Evolutionary conservation across 2,329 filamentous ascomycete genomes (phyloP), one percentile per base, ranked within the genome.

Genomic region (Botryotinia convoluta): DNA sequence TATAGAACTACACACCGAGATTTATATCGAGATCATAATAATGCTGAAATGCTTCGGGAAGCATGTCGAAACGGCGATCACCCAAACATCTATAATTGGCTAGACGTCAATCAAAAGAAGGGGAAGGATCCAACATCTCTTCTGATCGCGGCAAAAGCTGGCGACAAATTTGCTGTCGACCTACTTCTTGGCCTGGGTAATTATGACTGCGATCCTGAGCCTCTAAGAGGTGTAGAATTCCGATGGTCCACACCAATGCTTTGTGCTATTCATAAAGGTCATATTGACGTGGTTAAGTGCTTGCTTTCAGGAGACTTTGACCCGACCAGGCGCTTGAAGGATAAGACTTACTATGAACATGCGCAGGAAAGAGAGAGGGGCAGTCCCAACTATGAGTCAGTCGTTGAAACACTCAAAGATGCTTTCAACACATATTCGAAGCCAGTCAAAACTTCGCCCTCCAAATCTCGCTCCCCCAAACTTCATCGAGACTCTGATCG

Each of bases 211-310:
- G 93, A 96, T 78, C 94, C 94, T 45, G 85, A 87, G 10, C 89
- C 93, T 20, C 82, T 94, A 64, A 79, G 85, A 14, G 82, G 81
- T 26, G 84, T 84, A 74, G 85, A 86, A 42, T 83, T 87, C 60
- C 94, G 96, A 73, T 91, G 93, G 79, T 92, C 95, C 69, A 98
- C 95, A 1, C 96, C 96, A 1, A 97, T 99, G 86, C 88, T 98
- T 54, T 94, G 95, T 74, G 95, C 96, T 1, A 98, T 99, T 76
- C 95, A 96, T 26, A 92, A 95, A 77, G 89, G 91, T 76, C 96
- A 97, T 78, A 87, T 96, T 68, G 92, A 93, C 77, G 93, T 98
- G 73, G 90, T 99, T 62, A 89, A 92, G 73, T 84, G 97, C 18
- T 86, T 98, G 12, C 85, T 97, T 10, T 90, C 91, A 74, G 93